A percentile compares a stretch with the other conserved stretches of the same genome.
Evolutionary conservation across 2,329 filamentous ascomycete genomes (phyloP).

Genomic region (Fusarium duplospermum): DNA sequence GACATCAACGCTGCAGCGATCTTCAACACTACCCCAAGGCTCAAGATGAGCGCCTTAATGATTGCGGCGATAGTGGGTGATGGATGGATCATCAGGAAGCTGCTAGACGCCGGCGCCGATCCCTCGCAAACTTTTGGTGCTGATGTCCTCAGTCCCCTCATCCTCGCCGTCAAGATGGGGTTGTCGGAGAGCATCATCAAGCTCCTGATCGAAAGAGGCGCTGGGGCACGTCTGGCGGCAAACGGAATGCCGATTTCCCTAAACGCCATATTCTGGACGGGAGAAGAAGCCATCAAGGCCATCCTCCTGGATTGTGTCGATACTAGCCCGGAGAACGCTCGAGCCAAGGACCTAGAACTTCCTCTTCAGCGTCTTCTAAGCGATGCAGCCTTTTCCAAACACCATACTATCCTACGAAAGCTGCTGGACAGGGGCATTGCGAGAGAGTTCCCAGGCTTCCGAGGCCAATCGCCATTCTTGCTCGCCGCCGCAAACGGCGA

Average conservation of each 20-base stretch:
- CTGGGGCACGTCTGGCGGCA: background rate
- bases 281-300: background rate
- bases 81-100: background rate
- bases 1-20: background rate
- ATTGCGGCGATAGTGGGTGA: background rate
- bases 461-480: background rate
- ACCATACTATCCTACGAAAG: background rate
- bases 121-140: background rate
- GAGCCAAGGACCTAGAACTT: background rate
- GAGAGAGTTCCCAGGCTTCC: background rate
- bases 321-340: background rate
- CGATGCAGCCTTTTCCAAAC: background rate
- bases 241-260: background rate
- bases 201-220: background rate
- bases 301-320: background rate
- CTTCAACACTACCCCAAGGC: background rate
- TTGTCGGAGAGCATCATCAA: background rate
- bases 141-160: background rate
- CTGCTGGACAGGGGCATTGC: background rate
- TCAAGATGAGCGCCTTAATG: background rate
- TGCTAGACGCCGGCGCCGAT: background rate
- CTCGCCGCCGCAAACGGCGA: background rate
- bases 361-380: background rate
- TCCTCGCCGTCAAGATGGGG: background rate
- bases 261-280: background rate